These are phyloP conservation scores for Xylariaceae sp. DNA, from an alignment of 2,329 filamentous ascomycete species.

Conservation along the genomic window DNA sequence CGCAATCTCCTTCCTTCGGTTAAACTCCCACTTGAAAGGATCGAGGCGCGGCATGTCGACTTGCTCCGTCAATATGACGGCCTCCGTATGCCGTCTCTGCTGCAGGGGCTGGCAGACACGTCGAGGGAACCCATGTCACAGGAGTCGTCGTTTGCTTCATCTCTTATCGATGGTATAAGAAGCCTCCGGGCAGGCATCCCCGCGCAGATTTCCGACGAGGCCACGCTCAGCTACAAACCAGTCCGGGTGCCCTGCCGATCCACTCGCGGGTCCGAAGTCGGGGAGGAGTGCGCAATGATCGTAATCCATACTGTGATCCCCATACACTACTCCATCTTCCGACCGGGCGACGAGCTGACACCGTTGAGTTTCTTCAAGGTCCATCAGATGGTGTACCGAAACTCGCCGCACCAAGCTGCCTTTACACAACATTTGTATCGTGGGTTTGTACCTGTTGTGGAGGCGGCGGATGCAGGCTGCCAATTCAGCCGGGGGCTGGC, in stretches of 20 bases:
- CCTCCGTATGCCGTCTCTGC: slow-evolving; percentile 35
- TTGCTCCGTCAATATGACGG: slow-evolving; percentile 48
- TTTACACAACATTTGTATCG: slow-evolving; percentile 57
- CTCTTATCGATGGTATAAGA: slow-evolving; percentile 37
- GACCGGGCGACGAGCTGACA: slow-evolving; percentile 51
- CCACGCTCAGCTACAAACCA: slow-evolving; percentile 35
- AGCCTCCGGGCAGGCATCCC: slow-evolving; percentile 34
- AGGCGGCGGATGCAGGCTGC: slow-evolving; percentile 8
- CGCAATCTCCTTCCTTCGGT: slow-evolving; percentile 57
- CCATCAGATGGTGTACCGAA: slow-evolving; percentile 57
- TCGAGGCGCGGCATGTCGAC: slow-evolving; percentile 51
- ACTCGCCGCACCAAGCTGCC: slow-evolving; percentile 48
- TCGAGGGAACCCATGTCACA: slow-evolving; percentile 34
- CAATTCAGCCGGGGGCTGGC: background rate
- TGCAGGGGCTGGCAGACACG: slow-evolving; percentile 32
- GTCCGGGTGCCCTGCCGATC: slow-evolving; percentile 36
- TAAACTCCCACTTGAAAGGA: slow-evolving; percentile 44
- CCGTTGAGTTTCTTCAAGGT: slow-evolving; percentile 61
- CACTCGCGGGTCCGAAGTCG: slow-evolving; percentile 10
- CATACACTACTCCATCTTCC: slow-evolving; percentile 49
- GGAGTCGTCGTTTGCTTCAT: slow-evolving; percentile 40
- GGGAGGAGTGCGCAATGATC: slow-evolving; percentile 36
- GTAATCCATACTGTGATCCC: slow-evolving; percentile 58
- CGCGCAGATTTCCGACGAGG: slow-evolving; percentile 38
- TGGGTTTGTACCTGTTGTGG: slow-evolving; percentile 41